Base-by-base conservation (phyloP, 139 green algal species). In the Chlamydomonas schloesseri region DNA sequence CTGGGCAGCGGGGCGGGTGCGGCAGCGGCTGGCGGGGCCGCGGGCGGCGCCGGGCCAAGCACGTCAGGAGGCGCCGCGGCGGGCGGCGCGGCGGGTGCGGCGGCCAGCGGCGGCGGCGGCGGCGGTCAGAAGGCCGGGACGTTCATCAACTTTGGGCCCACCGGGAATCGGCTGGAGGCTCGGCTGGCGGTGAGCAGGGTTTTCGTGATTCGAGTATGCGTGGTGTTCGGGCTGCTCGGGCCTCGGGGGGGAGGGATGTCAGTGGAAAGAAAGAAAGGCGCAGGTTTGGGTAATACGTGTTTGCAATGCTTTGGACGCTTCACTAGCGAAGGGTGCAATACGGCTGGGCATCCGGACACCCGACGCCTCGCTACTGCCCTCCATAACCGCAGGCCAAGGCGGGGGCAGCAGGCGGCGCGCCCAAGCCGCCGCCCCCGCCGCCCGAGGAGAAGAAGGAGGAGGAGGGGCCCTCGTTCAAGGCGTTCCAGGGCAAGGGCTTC, bases 131-230 rank as follows among this genome's bases (percentile, higher is more conserved):
- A 94, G 71, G 87, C 92, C 18, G 94, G 94, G 37, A 97, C 92
- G 24, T 93, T 96, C 42, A 89, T 97, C 50, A 90, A 74, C 72
- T 72, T 84, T 20, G 71, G 70, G 85, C 89, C 71, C 65, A 92
- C 87, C 17, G 94, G 94, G 81, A 96, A 96, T 87, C 81, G 94
- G 8, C 91, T 96, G 74, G 86, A 90, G 69, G 93, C 93, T 36
- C 96, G 95, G 89, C 82, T 96, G 47, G 79, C 79, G 79, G 79
- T 83, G 62, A 71, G 50, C 47, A n/a, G 8, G 72, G 46, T 29
- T n/a, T n/a, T n/a, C n/a, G n/a, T n/a, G n/a, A n/a, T n/a, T n/a
- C n/a, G n/a, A n/a, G n/a, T n/a, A n/a, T n/a, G n/a, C n/a, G n/a
- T n/a, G n/a, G n/a, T n/a, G n/a, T n/a, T n/a, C n/a, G n/a, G n/a